phyloP scores from a whole-genome alignment of 805 yeast genomes.

The Yueomyces sinensis region DNA sequence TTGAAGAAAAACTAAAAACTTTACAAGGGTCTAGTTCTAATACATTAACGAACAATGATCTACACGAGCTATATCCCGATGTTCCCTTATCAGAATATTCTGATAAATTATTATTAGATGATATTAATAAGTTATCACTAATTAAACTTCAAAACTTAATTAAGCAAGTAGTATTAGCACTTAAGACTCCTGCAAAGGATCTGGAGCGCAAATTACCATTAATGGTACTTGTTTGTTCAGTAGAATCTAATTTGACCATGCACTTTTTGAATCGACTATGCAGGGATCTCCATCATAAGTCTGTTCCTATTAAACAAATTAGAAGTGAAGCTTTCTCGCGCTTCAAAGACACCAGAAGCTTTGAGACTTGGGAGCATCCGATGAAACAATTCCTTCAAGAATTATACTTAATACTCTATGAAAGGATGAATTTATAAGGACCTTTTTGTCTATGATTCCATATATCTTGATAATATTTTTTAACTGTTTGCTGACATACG shows the following conservation, averaged over 20 bases:
- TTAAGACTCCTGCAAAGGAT: slow-evolving; percentile 22
- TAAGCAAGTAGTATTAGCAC: slow-evolving; percentile 22
- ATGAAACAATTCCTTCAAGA: not conserved
- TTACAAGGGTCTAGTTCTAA: not conserved
- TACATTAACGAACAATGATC: not conserved
- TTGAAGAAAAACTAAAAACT: not conserved
- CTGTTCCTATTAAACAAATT: not conserved
- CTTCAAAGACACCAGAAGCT: not conserved
- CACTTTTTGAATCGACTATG: not conserved
- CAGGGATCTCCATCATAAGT: not conserved
- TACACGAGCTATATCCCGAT: slow-evolving; percentile 10
- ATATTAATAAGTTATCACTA: slow-evolving; percentile 19
- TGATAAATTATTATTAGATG: slow-evolving; percentile 7
- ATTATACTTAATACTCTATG: too few species aligned
- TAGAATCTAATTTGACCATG: not conserved
- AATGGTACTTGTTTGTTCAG: slow-evolving; percentile 7
- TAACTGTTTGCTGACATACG: too few species aligned
- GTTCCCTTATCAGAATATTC: slow-evolving; percentile 3
- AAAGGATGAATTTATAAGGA: too few species aligned
- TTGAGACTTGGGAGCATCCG: not conserved
- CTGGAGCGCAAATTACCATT: slow-evolving; percentile 16
- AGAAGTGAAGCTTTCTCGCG: not conserved
- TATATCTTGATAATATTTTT: too few species aligned
- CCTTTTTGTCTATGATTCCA: too few species aligned
- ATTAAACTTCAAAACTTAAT: slow-evolving; percentile 24